Evolutionary conservation across 2,329 filamentous ascomycete species (phyloP).

Genomic region (Cladosporium colombiae): DNA sequence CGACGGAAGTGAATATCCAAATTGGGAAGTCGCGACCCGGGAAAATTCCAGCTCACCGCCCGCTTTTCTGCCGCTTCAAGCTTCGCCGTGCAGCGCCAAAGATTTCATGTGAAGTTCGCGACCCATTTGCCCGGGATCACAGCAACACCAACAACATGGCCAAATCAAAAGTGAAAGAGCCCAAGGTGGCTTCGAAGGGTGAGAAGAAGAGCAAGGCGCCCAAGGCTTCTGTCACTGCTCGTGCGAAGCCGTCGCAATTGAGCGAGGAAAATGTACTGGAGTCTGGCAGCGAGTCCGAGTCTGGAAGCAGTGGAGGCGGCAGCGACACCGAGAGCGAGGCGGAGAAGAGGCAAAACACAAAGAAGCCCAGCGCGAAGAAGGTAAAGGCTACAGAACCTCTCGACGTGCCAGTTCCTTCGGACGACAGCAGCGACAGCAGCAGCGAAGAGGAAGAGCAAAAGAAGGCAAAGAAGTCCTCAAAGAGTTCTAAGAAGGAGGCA

Average conservation of each 20-base stretch:
- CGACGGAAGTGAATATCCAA: conserved; percentile 19
- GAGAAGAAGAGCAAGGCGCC: conserved; percentile 32
- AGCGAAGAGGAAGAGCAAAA: conserved; percentile 20
- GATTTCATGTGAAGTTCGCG: conserved; percentile 19
- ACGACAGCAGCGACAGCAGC: conserved; percentile 21
- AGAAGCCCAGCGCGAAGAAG: conserved; percentile 29
- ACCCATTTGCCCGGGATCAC: not conserved
- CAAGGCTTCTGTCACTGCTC: conserved; percentile 27
- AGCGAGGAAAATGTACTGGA: conserved; percentile 39
- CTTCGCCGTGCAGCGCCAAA: conserved; percentile 14
- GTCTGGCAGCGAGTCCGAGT: conserved; percentile 31
- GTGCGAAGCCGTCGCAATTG: conserved; percentile 32
- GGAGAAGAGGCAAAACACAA: conserved; percentile 29
- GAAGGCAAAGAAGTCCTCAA: conserved; percentile 16
- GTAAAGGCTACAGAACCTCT: conserved; percentile 26
- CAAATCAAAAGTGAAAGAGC: conserved; percentile 36
- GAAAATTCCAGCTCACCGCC: conserved; percentile 24
- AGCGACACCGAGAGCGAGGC: conserved; percentile 40
- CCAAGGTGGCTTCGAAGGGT: conserved; percentile 38
- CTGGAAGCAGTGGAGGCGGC: conserved; percentile 27
- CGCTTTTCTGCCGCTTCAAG: conserved; percentile 19
- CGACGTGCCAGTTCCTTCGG: conserved; percentile 31
- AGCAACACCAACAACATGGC: conserved; percentile 15
- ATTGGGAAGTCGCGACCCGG: conserved; percentile 13
- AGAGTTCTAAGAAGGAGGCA: conserved; percentile 19